Evolutionary conservation across 257 asterid genomes (phyloP).

Genomic region (Solanum pimpinellifolium): DNA sequence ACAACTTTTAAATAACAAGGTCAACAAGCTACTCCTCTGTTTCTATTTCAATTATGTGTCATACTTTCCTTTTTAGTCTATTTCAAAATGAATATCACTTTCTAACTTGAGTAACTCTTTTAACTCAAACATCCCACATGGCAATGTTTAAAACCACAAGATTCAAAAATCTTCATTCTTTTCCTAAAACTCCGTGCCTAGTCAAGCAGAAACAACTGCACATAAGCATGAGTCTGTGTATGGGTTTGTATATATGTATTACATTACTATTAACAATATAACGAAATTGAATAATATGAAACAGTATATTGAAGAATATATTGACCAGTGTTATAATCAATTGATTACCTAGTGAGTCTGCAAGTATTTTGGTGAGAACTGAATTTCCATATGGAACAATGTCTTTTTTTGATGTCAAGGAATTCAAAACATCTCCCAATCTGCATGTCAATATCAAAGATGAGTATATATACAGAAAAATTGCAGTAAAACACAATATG

Average conservation of each 20-base stretch:
- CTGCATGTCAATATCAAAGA: conserved; percentile 40
- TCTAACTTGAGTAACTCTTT: neutral
- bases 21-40: neutral
- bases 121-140: neutral
- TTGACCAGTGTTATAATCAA: neutral
- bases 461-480: conserved; percentile 9
- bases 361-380: conserved; percentile 67
- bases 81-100: neutral
- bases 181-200: neutral
- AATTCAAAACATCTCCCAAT: conserved; percentile 93
- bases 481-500: neutral
- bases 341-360: conserved; percentile 72
- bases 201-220: neutral
- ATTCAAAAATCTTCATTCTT: neutral
- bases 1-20: neutral
- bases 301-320: neutral
- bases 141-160: neutral
- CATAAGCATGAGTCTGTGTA: neutral
- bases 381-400: conserved; percentile 76
- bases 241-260: neutral
- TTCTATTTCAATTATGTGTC: neutral
- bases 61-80: neutral
- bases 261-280: neutral
- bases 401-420: conserved; percentile 75
- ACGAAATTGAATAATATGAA: neutral